phyloP scores from a whole-genome alignment of 2,329 filamentous ascomycete species.

The Ophiostoma ulmi region DNA sequence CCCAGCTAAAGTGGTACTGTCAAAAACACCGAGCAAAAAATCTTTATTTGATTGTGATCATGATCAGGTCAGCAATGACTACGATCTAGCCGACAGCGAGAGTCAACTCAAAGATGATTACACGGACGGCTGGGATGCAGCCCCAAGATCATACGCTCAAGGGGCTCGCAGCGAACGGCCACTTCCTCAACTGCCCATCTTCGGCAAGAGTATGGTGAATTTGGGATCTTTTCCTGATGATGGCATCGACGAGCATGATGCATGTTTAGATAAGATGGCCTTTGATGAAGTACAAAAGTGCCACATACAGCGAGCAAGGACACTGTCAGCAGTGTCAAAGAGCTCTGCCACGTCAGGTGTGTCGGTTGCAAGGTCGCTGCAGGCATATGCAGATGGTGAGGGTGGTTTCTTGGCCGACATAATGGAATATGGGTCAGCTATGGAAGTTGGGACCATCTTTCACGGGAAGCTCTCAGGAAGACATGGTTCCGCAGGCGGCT shows the following conservation, averaged over 20 bases:
- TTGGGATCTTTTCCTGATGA: not conserved
- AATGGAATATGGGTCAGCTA: constrained; percentile 18
- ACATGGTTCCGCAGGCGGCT: not conserved
- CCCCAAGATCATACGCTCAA: not conserved
- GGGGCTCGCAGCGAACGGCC: not conserved
- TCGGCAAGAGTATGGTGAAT: not conserved
- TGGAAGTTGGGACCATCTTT: constrained; percentile 16
- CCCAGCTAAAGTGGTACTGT: constrained; percentile 14
- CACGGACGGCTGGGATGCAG: not conserved
- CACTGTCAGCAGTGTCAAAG: not conserved
- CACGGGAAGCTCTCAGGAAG: not conserved
- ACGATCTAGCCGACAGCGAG: not conserved
- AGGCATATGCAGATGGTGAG: constrained; percentile 14
- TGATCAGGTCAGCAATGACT: not conserved
- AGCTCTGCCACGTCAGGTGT: not conserved
- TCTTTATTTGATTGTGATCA: not conserved
- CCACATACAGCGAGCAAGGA: not conserved
- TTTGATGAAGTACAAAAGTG: not conserved
- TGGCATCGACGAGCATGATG: not conserved
- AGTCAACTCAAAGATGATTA: not conserved
- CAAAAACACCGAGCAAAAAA: not conserved
- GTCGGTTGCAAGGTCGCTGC: not conserved
- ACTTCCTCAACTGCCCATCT: not conserved
- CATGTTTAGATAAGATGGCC: no score
- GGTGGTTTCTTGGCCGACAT: constrained; percentile 13